Evolutionary conservation across 139 green algal genomes (phyloP).

Genomic region (Coccomyxa sp.): DNA sequence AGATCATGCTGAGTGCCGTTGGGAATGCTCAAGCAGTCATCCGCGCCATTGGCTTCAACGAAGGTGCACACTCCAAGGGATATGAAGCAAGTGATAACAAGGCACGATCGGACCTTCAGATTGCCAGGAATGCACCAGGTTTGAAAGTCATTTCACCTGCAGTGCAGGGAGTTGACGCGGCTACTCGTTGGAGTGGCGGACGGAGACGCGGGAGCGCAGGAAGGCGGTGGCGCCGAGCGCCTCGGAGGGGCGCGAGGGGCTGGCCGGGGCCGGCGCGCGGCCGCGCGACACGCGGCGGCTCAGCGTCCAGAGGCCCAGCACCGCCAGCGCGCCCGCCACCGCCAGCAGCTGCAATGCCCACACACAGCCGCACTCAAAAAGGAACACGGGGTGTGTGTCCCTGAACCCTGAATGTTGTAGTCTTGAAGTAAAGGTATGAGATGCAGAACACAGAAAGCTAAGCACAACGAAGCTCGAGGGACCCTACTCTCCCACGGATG

Average conservation of each 20-base stretch:
- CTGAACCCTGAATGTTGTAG: too few relatives aligned
- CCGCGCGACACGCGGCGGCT: neutral
- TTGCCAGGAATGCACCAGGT: too few relatives aligned
- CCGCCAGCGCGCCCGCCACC: constrained; percentile 6
- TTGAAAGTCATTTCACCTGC: neutral
- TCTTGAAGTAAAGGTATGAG: too few relatives aligned
- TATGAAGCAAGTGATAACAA: neutral
- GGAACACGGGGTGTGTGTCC: too few relatives aligned
- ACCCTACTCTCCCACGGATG: too few relatives aligned
- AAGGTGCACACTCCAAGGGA: neutral
- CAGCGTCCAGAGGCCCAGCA: constrained; percentile 13
- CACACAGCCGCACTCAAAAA: neutral
- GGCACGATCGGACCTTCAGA: too few relatives aligned
- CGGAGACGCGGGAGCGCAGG: neutral
- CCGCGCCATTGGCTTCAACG: constrained; percentile 43
- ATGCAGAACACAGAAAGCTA: too few relatives aligned
- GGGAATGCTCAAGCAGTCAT: constrained; percentile 49
- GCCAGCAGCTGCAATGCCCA: constrained; percentile 17
- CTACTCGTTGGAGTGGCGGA: neutral
- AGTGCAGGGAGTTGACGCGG: neutral
- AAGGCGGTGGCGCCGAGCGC: neutral
- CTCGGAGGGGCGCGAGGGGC: neutral
- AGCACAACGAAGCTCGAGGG: too few relatives aligned
- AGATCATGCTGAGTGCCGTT: constrained; percentile 37
- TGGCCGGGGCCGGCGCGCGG: too few relatives aligned